These are phyloP conservation scores for Hyparrhenia diplandra DNA, from an alignment of 176 grass and related monocot species.

Conservation along the genomic window DNA sequence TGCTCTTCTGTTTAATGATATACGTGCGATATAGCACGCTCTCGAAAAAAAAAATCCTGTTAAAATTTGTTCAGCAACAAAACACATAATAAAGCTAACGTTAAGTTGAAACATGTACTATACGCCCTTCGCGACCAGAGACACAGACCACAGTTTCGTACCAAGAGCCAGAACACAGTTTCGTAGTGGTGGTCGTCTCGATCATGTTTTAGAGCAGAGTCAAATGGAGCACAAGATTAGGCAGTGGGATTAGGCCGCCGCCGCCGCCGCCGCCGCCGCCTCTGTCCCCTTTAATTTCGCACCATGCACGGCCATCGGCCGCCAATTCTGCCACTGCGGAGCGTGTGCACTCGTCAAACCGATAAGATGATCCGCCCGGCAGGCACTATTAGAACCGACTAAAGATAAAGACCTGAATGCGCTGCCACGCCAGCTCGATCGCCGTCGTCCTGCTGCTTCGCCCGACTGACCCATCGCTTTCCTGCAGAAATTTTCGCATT, in stretches of 20 bases:
- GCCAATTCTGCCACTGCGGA: background rate
- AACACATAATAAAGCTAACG: background rate
- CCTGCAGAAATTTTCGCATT: background rate
- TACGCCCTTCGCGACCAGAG: too few species aligned
- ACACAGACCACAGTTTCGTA: background rate
- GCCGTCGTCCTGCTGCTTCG: background rate
- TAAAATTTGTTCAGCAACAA: too few species aligned
- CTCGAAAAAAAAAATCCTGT: too few species aligned
- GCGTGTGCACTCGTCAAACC: background rate
- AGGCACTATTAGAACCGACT: background rate
- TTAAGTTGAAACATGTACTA: background rate
- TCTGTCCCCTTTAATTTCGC: background rate
- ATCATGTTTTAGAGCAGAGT: background rate
- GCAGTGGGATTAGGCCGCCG: slow-evolving; percentile 14
- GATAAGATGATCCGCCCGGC: too few species aligned
- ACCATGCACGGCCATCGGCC: background rate
- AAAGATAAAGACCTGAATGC: background rate
- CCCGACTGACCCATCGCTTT: background rate
- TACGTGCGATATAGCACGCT: too few species aligned
- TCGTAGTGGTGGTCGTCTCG: background rate
- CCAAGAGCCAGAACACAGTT: background rate
- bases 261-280: slow-evolving; percentile 9
- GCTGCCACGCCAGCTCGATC: slow-evolving; percentile 10
- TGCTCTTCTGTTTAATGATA: too few species aligned
- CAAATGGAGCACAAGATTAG: background rate